Percentiles rank a stretch among this genome's conserved stretches.
Conservation (phyloP, 495 filamentous ascomycete species). For the Cercophora samala region DNA sequence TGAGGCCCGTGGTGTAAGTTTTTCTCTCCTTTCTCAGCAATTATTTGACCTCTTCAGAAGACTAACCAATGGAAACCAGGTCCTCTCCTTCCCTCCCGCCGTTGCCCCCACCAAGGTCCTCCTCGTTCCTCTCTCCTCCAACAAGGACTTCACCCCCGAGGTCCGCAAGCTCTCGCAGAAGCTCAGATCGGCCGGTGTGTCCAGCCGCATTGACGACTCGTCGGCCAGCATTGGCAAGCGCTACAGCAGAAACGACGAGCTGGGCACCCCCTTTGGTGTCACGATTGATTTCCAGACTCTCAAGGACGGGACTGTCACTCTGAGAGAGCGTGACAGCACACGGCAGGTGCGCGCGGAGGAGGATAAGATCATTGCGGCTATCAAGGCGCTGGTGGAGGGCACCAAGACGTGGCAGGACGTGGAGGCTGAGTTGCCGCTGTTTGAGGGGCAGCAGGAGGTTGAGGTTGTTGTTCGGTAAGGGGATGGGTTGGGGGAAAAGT, state of each 20-base stretch:
- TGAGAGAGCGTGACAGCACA: slow-evolving; percentile 68
- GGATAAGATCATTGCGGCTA: slow-evolving; percentile 61
- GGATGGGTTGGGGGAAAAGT: neutral
- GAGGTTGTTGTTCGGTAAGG: slow-evolving; percentile 27
- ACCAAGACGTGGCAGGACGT: slow-evolving; percentile 61
- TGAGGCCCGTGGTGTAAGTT: slow-evolving; percentile 63
- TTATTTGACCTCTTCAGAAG: neutral
- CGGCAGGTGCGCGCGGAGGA: slow-evolving; percentile 66
- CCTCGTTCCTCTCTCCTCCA: slow-evolving; percentile 65
- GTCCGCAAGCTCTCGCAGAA: slow-evolving; percentile 55
- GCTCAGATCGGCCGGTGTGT: slow-evolving; percentile 58
- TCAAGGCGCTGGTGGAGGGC: slow-evolving; percentile 56
- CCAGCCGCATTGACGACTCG: slow-evolving; percentile 64
- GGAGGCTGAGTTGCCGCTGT: slow-evolving; percentile 56
- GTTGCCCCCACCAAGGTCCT: slow-evolving; percentile 75
- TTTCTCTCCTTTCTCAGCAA: neutral
- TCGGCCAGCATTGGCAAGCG: slow-evolving; percentile 72
- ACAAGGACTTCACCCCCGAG: slow-evolving; percentile 58
- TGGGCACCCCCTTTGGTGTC: slow-evolving; percentile 67
- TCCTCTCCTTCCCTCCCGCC: slow-evolving; percentile 70
- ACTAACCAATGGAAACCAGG: slow-evolving; percentile 39
- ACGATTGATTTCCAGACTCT: slow-evolving; percentile 74
- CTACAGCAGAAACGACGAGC: slow-evolving; percentile 69
- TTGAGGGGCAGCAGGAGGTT: slow-evolving; percentile 58
- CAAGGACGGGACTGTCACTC: slow-evolving; percentile 66